Evolutionary conservation across 2,329 filamentous ascomycete species (phyloP).

Genomic region (Paecilomyces fulvus): DNA sequence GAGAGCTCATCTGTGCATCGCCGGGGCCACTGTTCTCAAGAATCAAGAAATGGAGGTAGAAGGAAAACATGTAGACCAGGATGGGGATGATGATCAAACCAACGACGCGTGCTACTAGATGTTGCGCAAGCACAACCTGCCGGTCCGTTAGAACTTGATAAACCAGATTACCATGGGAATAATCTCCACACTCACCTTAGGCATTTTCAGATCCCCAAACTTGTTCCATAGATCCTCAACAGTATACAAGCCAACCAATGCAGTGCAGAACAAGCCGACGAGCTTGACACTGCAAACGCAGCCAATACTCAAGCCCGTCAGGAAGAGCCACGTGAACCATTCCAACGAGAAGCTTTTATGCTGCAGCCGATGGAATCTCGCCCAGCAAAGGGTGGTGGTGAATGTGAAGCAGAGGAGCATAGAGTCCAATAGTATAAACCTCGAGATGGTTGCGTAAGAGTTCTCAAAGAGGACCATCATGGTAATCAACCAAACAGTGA

Average conservation of each 20-base stretch:
- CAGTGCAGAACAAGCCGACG: conserved; percentile 92
- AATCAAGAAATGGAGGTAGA: conserved; percentile 89
- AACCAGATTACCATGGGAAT: not conserved
- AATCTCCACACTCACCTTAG: conserved; percentile 49
- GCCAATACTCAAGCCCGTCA: conserved; percentile 91
- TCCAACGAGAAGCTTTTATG: conserved; percentile 77
- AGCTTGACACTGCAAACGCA: conserved; percentile 99
- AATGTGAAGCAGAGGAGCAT: conserved; percentile 99
- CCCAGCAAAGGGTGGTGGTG: conserved; percentile 92
- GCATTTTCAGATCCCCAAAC: conserved; percentile 90
- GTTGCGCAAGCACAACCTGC: conserved; percentile 60
- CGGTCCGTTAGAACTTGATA: conserved; percentile 19
- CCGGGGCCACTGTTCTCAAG: conserved; percentile 89
- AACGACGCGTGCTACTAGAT: conserved; percentile 70
- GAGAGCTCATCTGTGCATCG: conserved; percentile 99
- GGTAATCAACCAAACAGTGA: conserved; percentile 89
- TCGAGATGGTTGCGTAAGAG: conserved; percentile 97
- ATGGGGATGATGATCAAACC: conserved; percentile 84
- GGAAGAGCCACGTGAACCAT: conserved; percentile 90
- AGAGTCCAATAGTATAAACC: conserved; percentile 95
- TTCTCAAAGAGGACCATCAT: conserved; percentile 98
- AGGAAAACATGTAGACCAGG: conserved; percentile 90
- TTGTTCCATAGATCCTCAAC: conserved; percentile 96
- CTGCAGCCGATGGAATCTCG: conserved; percentile 86
- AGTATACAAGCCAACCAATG: conserved; percentile 90